phyloP scores from a whole-genome alignment of 805 yeast species.

The Cyberlindnera bimundalis region DNA sequence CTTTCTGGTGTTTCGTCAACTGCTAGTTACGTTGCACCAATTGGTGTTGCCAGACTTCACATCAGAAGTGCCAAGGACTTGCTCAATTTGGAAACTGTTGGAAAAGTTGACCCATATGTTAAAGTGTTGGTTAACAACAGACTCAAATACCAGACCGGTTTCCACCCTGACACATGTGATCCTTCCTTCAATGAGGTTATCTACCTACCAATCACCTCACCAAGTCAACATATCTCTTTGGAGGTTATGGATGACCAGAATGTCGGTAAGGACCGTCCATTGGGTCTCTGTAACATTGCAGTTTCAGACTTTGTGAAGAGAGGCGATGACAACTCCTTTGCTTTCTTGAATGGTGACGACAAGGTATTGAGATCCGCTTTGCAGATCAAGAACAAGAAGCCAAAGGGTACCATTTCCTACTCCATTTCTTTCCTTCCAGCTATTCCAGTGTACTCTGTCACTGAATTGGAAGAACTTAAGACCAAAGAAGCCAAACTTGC shows the following conservation, averaged over 20 bases:
- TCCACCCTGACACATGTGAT: constrained; percentile 48
- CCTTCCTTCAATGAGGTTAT: constrained; percentile 60
- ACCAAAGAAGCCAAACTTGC: constrained; percentile 38
- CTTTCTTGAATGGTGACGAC: constrained; percentile 49
- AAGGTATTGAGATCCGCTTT: constrained; percentile 37
- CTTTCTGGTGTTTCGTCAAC: constrained; percentile 47
- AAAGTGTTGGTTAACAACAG: constrained; percentile 56
- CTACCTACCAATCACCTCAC: constrained; percentile 59
- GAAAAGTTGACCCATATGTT: constrained; percentile 74
- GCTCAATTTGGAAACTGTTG: constrained; percentile 59
- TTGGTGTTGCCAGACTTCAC: constrained; percentile 65
- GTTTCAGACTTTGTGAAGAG: constrained; percentile 47
- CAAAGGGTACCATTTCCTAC: constrained; percentile 50
- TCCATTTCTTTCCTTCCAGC: constrained; percentile 64
- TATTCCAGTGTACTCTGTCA: constrained; percentile 56
- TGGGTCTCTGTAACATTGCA: constrained; percentile 56
- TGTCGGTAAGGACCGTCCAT: constrained; percentile 56
- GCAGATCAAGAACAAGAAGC: constrained; percentile 34
- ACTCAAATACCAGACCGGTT: constrained; percentile 50
- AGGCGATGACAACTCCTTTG: constrained; percentile 43
- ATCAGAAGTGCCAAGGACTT: constrained; percentile 51
- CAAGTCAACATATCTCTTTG: constrained; percentile 54
- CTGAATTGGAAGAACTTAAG: constrained; percentile 48
- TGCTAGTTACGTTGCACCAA: constrained; percentile 51
- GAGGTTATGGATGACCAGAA: constrained; percentile 67